These are phyloP conservation scores for Ophiosphaerella herpotricha DNA, from an alignment of 2,329 filamentous ascomycete genomes.

Conservation along the genomic window DNA sequence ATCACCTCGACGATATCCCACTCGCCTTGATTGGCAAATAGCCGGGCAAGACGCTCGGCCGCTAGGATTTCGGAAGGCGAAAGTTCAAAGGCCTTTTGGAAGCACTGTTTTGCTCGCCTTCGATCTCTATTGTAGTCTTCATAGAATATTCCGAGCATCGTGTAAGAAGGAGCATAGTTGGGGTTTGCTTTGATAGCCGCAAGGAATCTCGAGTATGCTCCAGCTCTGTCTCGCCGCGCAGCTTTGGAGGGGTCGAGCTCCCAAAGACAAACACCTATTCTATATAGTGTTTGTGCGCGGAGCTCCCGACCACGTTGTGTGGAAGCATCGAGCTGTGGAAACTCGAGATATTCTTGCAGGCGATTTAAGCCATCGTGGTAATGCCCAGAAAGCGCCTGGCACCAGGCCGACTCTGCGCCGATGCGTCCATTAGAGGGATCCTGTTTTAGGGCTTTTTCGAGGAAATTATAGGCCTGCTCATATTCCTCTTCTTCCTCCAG, in stretches of 20 bases:
- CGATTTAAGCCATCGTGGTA: constrained; percentile 69
- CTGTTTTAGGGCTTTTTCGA: constrained; percentile 74
- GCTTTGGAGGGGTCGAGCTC: constrained; percentile 74
- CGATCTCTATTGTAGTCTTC: constrained; percentile 88
- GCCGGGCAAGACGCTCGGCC: constrained; percentile 81
- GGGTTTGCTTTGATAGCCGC: constrained; percentile 83
- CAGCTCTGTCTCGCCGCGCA: constrained; percentile 77
- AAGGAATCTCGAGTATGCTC: constrained; percentile 83
- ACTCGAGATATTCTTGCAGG: constrained; percentile 69
- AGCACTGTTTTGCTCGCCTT: constrained; percentile 85
- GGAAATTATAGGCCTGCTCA: constrained; percentile 76
- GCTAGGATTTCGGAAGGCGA: constrained; percentile 85
- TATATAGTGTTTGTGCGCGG: constrained; percentile 83
- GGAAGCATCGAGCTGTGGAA: constrained; percentile 63
- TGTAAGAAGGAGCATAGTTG: constrained; percentile 88
- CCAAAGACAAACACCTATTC: constrained; percentile 87
- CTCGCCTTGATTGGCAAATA: constrained; percentile 87
- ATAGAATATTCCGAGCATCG: constrained; percentile 87
- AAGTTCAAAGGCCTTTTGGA: constrained; percentile 93
- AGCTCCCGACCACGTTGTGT: constrained; percentile 68
- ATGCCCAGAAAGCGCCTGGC: constrained; percentile 81
- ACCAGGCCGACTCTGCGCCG: constrained; percentile 88
- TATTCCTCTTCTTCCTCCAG: constrained; percentile 94
- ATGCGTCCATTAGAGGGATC: constrained; percentile 78
- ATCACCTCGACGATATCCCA: constrained; percentile 97